A percentile compares a stretch with the other conserved stretches of the same genome.
Evolutionary conservation across 2,329 filamentous ascomycete species (phyloP).

Genomic region (Alternaria conjuncta): DNA sequence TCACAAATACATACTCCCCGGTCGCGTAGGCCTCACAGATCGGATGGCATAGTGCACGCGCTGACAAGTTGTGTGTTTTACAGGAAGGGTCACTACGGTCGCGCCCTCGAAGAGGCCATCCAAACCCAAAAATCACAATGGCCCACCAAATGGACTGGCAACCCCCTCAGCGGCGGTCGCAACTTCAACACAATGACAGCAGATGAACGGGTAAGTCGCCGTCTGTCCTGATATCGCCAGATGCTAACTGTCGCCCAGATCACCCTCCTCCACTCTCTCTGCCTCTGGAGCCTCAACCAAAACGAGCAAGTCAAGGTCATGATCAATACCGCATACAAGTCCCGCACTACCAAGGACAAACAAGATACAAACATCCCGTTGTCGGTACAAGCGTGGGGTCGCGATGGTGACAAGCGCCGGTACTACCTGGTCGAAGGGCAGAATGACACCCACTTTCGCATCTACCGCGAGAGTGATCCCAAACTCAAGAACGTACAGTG

Average conservation of each 20-base stretch:
- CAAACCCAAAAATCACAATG: conserved; percentile 86
- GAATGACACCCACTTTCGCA: conserved; percentile 90
- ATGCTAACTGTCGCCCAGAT: conserved; percentile 63
- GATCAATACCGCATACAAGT: conserved; percentile 72
- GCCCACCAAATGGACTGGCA: conserved; percentile 84
- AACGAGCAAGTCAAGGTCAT: conserved; percentile 82
- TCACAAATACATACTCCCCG: conserved; percentile 8
- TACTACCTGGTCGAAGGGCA: conserved; percentile 94
- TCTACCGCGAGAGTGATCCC: conserved; percentile 93
- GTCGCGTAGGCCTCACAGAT: conserved; percentile 26
- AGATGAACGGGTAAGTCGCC: conserved; percentile 73
- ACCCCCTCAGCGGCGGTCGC: conserved; percentile 78
- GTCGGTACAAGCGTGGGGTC: conserved; percentile 89
- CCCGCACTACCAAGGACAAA: conserved; percentile 82
- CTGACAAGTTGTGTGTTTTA: conserved; percentile 41
- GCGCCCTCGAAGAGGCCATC: conserved; percentile 92
- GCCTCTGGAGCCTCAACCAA: conserved; percentile 87
- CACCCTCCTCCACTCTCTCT: conserved; percentile 78
- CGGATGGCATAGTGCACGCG: conserved; percentile 3
- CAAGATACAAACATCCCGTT: conserved; percentile 82
- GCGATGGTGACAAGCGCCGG: conserved; percentile 85
- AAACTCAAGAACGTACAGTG: conserved; percentile 78
- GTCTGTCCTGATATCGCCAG: neutral
- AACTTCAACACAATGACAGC: conserved; percentile 85
- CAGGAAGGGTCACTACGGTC: conserved; percentile 89